These are phyloP conservation scores for Aurantiochytrium sp. DNA, from an alignment of 108 stramenopile genomes.

Conservation along the genomic window DNA sequence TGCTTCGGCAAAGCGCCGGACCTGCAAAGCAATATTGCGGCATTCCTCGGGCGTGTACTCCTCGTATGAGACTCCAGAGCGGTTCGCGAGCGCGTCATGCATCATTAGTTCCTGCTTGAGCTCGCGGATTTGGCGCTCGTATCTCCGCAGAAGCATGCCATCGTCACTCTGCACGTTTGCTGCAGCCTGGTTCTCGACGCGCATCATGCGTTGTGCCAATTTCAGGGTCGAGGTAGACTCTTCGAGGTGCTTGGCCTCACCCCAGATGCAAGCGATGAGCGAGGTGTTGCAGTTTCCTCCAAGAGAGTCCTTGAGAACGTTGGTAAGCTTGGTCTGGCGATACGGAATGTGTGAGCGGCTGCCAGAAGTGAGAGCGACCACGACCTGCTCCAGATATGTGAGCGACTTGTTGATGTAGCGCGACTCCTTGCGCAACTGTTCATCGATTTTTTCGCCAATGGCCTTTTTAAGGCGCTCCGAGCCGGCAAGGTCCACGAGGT, in stretches of 20 bases:
- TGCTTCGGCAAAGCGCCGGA: background rate
- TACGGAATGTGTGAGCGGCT: constrained; percentile 46
- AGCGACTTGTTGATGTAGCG: constrained; percentile 62
- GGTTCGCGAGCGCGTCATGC: constrained; percentile 58
- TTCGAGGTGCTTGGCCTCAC: constrained; percentile 52
- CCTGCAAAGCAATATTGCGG: background rate
- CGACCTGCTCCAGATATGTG: constrained; percentile 62
- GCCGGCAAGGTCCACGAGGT: constrained; percentile 59
- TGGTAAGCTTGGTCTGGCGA: constrained; percentile 56
- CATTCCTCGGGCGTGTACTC: constrained; percentile 57
- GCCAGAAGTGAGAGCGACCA: constrained; percentile 51
- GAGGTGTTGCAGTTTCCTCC: constrained; percentile 54
- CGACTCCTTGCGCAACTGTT: constrained; percentile 42
- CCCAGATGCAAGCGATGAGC: constrained; percentile 58
- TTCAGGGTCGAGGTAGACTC: constrained; percentile 57
- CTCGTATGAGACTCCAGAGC: constrained; percentile 43
- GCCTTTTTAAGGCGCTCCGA: constrained; percentile 60
- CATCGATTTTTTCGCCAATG: constrained; percentile 29
- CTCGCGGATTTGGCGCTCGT: constrained; percentile 43
- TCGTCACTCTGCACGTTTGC: constrained; percentile 31
- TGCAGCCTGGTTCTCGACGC: constrained; percentile 44
- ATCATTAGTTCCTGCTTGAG: constrained; percentile 59
- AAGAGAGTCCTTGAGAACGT: constrained; percentile 50
- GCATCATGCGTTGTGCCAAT: constrained; percentile 47
- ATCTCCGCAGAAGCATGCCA: constrained; percentile 31